Conservation (phyloP, 2,329 filamentous ascomycete species). For the Elsinoe ampelina region DNA sequence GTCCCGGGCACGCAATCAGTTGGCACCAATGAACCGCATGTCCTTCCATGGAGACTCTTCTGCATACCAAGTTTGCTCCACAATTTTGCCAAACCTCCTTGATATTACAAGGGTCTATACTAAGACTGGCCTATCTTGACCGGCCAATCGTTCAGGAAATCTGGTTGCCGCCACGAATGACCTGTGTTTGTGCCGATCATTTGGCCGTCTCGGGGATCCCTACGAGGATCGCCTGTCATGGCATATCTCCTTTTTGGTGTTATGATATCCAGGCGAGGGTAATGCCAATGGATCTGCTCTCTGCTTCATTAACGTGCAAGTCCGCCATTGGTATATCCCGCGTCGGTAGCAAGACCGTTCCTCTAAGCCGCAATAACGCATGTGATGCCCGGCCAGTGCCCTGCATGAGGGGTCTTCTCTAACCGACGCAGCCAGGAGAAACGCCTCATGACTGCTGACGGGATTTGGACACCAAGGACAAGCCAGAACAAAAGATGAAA, state of each 20-base stretch:
- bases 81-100: neutral
- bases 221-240: slow-evolving; percentile 8
- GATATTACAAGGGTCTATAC: slow-evolving; percentile 8
- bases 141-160: neutral
- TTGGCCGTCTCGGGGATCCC: neutral
- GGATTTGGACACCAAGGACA: neutral
- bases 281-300: neutral
- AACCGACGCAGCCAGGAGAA: slow-evolving; percentile 7
- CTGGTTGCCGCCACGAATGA: neutral
- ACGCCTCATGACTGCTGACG: neutral
- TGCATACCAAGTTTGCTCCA: neutral
- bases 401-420: slow-evolving; percentile 1
- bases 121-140: slow-evolving; percentile 6
- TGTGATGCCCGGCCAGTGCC: slow-evolving; percentile 7
- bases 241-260: slow-evolving; percentile 1
- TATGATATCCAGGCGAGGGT: neutral
- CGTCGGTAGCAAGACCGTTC: neutral
- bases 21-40: neutral
- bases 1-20: slow-evolving; percentile 8
- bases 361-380: slow-evolving; percentile 4
- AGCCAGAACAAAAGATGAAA: neutral
- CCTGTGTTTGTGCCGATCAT: neutral
- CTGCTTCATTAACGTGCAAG: neutral
- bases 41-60: neutral
- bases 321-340: neutral